Percentiles rank a stretch among this genome's conserved stretches.
phyloP scores from a whole-genome alignment of 257 asterid genomes.

The Ajuga chamaepitys region DNA sequence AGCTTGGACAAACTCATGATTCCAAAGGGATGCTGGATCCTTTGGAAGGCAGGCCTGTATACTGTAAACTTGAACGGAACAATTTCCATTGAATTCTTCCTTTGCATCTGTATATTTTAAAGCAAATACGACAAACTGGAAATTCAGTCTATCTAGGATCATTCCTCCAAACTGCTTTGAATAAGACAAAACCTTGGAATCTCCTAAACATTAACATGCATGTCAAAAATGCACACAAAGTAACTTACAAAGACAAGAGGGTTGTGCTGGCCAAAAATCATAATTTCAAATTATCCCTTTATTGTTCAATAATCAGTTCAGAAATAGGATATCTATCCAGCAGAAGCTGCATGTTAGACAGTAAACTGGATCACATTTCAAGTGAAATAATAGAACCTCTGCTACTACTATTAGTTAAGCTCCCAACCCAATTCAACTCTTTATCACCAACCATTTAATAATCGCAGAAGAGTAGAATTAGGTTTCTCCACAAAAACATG shows the following conservation, averaged over 20 bases:
- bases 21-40: conserved; percentile 94
- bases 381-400: neutral
- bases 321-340: conserved; percentile 1
- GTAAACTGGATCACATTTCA: neutral
- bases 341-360: neutral
- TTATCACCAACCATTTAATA: neutral
- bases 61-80: conserved; percentile 79
- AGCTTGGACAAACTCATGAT: conserved; percentile 83
- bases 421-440: neutral
- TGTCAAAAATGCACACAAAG: neutral
- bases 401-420: neutral
- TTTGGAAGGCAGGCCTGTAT: conserved; percentile 88
- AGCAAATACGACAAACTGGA: conserved; percentile 7
- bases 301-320: neutral
- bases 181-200: conserved; percentile 8
- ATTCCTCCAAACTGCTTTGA: conserved; percentile 11
- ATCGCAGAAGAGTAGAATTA: neutral
- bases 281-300: neutral
- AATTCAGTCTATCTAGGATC: neutral
- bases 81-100: conserved; percentile 57
- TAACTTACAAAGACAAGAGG: neutral
- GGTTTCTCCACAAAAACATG: neutral
- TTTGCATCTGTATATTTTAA: conserved; percentile 54
- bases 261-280: neutral
- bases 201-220: neutral